Evolutionary conservation across 2,329 filamentous ascomycete species (phyloP).

Genomic region (Tolypocladium inflatum): DNA sequence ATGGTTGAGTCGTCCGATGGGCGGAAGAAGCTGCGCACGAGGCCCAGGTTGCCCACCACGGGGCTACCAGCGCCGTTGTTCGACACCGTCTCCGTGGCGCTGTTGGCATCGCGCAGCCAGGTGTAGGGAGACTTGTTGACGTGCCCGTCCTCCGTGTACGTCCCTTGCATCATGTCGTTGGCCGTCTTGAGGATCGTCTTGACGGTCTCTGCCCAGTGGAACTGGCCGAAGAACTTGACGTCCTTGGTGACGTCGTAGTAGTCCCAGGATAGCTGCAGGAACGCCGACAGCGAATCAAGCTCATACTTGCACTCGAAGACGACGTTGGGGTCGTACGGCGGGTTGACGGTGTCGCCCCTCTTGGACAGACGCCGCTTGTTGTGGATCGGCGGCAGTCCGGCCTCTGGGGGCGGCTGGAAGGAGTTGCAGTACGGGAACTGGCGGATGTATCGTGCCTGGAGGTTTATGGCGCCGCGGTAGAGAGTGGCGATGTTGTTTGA

Average conservation of each 20-base stretch:
- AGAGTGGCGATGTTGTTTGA: constrained; percentile 46
- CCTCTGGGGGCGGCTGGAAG: constrained; percentile 79
- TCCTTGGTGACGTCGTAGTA: constrained; percentile 70
- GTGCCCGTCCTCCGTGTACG: constrained; percentile 53
- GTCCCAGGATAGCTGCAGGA: constrained; percentile 71
- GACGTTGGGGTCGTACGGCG: constrained; percentile 54
- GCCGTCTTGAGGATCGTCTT: constrained; percentile 60
- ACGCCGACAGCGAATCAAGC: constrained; percentile 81
- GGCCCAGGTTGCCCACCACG: constrained; percentile 65
- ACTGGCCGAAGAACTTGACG: constrained; percentile 60
- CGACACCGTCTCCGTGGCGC: constrained; percentile 71
- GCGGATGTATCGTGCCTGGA: constrained; percentile 62
- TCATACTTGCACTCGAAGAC: constrained; percentile 98
- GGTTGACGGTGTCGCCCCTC: constrained; percentile 46
- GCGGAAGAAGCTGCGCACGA: constrained; percentile 80
- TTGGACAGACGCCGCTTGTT: constrained; percentile 10
- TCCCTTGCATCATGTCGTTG: constrained; percentile 60
- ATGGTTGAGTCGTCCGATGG: constrained; percentile 84
- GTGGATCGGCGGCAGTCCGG: constrained; percentile 20
- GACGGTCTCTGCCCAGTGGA: constrained; percentile 64
- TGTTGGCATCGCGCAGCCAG: constrained; percentile 64
- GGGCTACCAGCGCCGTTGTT: constrained; percentile 75
- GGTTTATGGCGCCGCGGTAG: constrained; percentile 66
- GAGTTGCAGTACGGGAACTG: constrained; percentile 81
- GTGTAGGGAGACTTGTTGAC: constrained; percentile 57